These are phyloP conservation scores for Schwanniomyces vanrijiae DNA, from an alignment of 805 yeast species.

Conservation along the genomic window DNA sequence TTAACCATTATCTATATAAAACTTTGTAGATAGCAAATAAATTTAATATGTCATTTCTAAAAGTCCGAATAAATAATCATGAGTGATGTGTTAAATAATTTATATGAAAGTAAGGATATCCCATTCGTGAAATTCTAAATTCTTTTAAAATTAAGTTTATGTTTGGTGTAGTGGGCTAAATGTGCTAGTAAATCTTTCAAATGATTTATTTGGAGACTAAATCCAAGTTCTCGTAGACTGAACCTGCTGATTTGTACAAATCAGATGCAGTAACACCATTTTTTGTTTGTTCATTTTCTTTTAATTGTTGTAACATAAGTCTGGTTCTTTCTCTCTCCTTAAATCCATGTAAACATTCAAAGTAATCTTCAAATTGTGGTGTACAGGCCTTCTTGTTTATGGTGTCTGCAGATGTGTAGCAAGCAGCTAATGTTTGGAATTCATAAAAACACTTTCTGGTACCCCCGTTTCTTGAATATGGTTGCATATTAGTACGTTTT, in stretches of 20 bases:
- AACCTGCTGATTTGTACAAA: slow-evolving; percentile 41
- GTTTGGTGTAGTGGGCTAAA: not conserved
- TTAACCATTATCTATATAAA: not conserved
- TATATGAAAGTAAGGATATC: not conserved
- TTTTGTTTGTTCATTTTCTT: slow-evolving; percentile 41
- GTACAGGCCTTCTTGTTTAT: slow-evolving; percentile 40
- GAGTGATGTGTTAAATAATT: not conserved
- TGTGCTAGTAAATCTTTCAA: not conserved
- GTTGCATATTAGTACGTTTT: slow-evolving; percentile 32
- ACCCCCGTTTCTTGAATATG: slow-evolving; percentile 48
- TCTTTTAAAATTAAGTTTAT: not conserved
- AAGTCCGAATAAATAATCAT: not conserved
- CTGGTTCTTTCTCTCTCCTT: slow-evolving; percentile 47
- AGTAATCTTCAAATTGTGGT: slow-evolving; percentile 46
- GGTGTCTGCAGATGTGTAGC: slow-evolving; percentile 47
- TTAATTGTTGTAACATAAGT: slow-evolving; percentile 45
- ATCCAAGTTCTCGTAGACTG: slow-evolving; percentile 44
- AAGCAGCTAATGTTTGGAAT: slow-evolving; percentile 43
- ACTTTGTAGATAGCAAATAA: not conserved
- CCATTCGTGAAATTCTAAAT: not conserved
- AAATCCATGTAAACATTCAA: slow-evolving; percentile 46
- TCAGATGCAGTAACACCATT: slow-evolving; percentile 44
- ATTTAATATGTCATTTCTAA: not conserved
- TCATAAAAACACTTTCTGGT: slow-evolving; percentile 50
- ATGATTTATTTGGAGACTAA: slow-evolving; percentile 23